phyloP scores from a whole-genome alignment of 2,329 filamentous ascomycete species.

The Botrytis medusae region DNA sequence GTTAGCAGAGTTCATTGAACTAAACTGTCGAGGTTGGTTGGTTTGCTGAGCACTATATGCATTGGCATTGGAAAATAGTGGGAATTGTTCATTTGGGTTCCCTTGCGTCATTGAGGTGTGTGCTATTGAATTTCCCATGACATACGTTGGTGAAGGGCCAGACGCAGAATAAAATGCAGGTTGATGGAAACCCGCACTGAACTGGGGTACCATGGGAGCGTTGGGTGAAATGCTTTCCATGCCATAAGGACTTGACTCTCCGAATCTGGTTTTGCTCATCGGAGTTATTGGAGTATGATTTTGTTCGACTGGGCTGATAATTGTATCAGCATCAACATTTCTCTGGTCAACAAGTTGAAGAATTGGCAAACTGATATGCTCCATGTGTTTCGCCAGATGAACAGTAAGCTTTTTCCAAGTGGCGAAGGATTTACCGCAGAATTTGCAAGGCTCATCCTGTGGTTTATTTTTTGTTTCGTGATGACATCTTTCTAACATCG shows the following conservation, averaged over 20 bases:
- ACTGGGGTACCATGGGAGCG: slow-evolving; percentile 27
- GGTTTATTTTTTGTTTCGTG: slow-evolving; percentile 64
- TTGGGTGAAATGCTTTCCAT: slow-evolving; percentile 35
- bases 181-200: slow-evolving; percentile 30
- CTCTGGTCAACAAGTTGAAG: slow-evolving; percentile 57
- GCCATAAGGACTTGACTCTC: slow-evolving; percentile 34
- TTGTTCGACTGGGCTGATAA: slow-evolving; percentile 64
- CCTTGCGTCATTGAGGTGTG: slow-evolving; percentile 28
- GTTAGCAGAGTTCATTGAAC: slow-evolving; percentile 25
- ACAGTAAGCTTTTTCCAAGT: slow-evolving; percentile 93
- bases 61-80: slow-evolving; percentile 29
- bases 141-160: slow-evolving; percentile 26
- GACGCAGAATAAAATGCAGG: slow-evolving; percentile 28
- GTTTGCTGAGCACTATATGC: slow-evolving; percentile 28
- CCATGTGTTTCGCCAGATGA: slow-evolving; percentile 94
- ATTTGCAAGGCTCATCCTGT: slow-evolving; percentile 78
- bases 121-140: slow-evolving; percentile 28
- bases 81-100: slow-evolving; percentile 26
- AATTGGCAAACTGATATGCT: slow-evolving; percentile 82
- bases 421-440: slow-evolving; percentile 77
- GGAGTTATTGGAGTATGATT: slow-evolving; percentile 37
- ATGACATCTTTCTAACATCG: slow-evolving; percentile 75
- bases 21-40: slow-evolving; percentile 29
- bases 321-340: slow-evolving; percentile 58
- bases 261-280: slow-evolving; percentile 31